A percentile compares a stretch with the other conserved stretches of the same genome.
Evolutionary conservation across 345 rosid genomes (phyloP).

Genomic region (Kernera saxatilis): DNA sequence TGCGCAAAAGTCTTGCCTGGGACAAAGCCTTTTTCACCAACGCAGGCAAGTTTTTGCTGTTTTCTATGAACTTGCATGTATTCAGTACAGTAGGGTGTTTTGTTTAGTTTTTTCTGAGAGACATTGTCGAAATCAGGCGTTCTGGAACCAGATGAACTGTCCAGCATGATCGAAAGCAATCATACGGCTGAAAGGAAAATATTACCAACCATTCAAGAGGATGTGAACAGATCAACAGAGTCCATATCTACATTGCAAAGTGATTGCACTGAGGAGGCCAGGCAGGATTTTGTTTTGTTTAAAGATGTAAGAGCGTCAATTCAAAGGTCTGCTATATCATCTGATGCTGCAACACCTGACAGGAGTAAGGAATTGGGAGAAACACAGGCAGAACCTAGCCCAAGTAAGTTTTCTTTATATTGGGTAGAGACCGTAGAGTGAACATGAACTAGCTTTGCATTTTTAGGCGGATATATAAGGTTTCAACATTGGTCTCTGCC

Average conservation of each 20-base stretch:
- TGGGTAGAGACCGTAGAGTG: not conserved
- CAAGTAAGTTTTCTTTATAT: constrained; percentile 43
- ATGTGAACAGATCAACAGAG: constrained; percentile 57
- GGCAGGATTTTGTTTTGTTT: constrained; percentile 52
- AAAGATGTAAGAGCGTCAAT: constrained; percentile 78
- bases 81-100: not conserved
- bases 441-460: constrained; percentile 2
- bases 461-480: not conserved
- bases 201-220: constrained; percentile 71
- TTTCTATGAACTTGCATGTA: not conserved
- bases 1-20: constrained; percentile 95
- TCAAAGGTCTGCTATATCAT: constrained; percentile 47
- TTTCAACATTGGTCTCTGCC: not conserved
- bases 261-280: constrained; percentile 49
- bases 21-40: constrained; percentile 94
- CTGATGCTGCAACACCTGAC: constrained; percentile 29
- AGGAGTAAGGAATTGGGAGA: constrained; percentile 26
- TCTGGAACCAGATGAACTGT: constrained; percentile 82
- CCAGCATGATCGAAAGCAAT: constrained; percentile 56
- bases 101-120: constrained; percentile 8
- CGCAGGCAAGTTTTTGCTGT: constrained; percentile 43
- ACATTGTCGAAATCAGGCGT: constrained; percentile 45
- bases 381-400: constrained; percentile 20
- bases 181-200: constrained; percentile 32
- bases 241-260: constrained; percentile 70